Evolutionary conservation across 306 rosid genomes (phyloP).

Genomic region (Hippophae tibetana): DNA sequence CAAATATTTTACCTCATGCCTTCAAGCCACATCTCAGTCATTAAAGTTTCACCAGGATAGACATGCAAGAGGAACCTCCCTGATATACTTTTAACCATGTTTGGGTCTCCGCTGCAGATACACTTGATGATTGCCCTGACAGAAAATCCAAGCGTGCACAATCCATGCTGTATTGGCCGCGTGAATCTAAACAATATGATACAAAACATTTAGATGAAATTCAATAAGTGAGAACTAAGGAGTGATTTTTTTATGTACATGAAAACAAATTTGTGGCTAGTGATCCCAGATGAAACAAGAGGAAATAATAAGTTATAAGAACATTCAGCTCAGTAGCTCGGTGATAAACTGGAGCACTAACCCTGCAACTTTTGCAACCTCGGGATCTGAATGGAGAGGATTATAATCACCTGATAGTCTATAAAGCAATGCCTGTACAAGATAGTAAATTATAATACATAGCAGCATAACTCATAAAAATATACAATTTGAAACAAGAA

Average conservation of each 20-base stretch:
- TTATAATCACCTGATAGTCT: conserved; percentile 84
- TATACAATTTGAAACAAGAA: no score
- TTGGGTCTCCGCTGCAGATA: conserved; percentile 67
- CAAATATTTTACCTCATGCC: conserved; percentile 46
- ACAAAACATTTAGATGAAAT: conserved; percentile 13
- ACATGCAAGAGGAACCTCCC: conserved; percentile 83
- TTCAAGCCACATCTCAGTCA: conserved; percentile 93
- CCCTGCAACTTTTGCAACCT: conserved; percentile 81
- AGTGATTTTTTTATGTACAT: background rate
- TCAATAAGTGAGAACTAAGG: background rate
- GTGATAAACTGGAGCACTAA: conserved; percentile 32
- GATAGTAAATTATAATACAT: conserved; percentile 3
- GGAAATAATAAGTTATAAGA: background rate
- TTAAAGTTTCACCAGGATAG: conserved; percentile 83
- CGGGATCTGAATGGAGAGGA: conserved; percentile 92
- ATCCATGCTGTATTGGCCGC: conserved; percentile 81
- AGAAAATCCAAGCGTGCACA: conserved; percentile 59
- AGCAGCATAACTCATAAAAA: background rate
- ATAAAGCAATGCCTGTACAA: conserved; percentile 84
- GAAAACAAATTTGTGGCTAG: conserved; percentile 1
- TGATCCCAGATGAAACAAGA: background rate
- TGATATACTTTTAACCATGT: conserved; percentile 48
- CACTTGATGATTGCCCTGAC: conserved; percentile 79
- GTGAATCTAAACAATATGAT: conserved; percentile 50
- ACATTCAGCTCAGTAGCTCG: background rate